phyloP scores from a whole-genome alignment of 805 yeast genomes.

The Sungouiozyma intestinalis region DNA sequence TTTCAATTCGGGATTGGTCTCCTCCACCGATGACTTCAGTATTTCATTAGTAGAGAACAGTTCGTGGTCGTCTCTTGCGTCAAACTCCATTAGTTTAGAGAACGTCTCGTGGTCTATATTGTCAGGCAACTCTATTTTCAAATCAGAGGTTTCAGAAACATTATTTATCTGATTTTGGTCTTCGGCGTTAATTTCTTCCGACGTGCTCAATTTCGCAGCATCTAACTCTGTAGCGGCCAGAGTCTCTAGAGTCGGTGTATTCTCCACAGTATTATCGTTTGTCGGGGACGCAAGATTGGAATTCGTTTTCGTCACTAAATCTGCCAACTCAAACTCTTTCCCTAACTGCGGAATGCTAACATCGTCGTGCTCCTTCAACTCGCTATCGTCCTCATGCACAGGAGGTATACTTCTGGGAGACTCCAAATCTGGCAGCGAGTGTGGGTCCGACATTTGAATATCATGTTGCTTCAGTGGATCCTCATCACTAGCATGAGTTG shows the following conservation, averaged over 20 bases:
- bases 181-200: background rate
- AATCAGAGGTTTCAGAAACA: slow-evolving; percentile 1
- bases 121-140: slow-evolving; percentile 19
- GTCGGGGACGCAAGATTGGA: background rate
- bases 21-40: slow-evolving; percentile 3
- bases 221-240: background rate
- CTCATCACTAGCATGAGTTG: background rate
- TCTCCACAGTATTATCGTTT: background rate
- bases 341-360: background rate
- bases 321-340: background rate
- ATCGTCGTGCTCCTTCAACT: background rate
- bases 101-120: slow-evolving; percentile 22
- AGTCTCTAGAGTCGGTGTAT: background rate
- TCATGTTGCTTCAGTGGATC: background rate
- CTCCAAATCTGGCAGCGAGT: background rate
- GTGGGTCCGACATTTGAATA: background rate
- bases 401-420: background rate
- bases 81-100: slow-evolving; percentile 25
- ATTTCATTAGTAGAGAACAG: slow-evolving; percentile 12
- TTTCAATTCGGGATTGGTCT: background rate
- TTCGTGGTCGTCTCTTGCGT: slow-evolving; percentile 22
- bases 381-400: background rate
- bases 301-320: background rate
- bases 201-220: background rate
- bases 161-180: background rate